Conservation (phyloP, 805 yeast genomes). For the Hanseniaspora opuntiae region DNA sequence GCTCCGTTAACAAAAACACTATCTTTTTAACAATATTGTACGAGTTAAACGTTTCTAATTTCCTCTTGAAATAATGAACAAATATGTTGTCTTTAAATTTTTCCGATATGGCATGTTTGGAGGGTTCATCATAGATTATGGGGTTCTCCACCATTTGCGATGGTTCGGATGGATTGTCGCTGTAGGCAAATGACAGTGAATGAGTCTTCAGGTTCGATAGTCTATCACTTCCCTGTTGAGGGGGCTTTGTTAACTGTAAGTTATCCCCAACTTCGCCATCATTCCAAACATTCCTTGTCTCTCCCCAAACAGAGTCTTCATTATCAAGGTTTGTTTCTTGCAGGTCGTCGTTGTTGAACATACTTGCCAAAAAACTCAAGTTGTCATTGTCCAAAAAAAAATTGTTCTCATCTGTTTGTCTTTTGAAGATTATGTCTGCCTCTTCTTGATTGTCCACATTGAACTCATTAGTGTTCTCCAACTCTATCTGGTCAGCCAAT, state of each 20-base stretch:
- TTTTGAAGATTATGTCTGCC: slow-evolving; percentile 3
- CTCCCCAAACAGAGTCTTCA: neutral
- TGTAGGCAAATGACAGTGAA: neutral
- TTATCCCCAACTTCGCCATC: neutral
- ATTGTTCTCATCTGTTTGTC: neutral
- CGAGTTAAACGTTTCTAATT: slow-evolving; percentile 20
- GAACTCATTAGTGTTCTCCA: neutral
- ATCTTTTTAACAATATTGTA: slow-evolving; percentile 21
- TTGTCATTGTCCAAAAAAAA: slow-evolving; percentile 2
- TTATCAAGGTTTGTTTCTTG: neutral
- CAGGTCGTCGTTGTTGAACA: slow-evolving; percentile 1
- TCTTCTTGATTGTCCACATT: slow-evolving; percentile 1
- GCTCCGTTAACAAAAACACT: slow-evolving; percentile 25
- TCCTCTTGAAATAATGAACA: slow-evolving; percentile 19
- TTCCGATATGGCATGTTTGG: neutral
- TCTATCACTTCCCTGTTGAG: neutral
- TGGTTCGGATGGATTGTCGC: slow-evolving; percentile 8
- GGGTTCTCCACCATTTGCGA: neutral
- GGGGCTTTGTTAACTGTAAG: neutral
- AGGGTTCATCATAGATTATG: neutral
- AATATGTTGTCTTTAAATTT: slow-evolving; percentile 1
- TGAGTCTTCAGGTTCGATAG: neutral
- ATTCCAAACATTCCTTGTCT: neutral
- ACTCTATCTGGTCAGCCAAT: neutral
- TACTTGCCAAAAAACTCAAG: slow-evolving; percentile 5